phyloP scores from a whole-genome alignment of 257 asterid genomes.

The Ilex asprella region DNA sequence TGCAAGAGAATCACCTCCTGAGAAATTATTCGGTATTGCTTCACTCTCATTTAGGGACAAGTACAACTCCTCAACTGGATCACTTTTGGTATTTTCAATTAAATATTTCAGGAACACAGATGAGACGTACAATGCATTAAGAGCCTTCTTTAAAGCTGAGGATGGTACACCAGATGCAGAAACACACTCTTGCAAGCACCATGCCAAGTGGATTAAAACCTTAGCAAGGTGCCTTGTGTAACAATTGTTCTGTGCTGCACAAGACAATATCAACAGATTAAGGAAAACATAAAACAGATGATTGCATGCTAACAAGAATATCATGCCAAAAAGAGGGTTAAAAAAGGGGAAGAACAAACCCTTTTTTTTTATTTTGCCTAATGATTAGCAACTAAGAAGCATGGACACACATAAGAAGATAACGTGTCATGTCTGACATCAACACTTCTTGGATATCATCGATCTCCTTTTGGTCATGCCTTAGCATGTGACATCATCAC shows the following conservation, averaged over 20 bases:
- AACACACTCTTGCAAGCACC: conserved; percentile 88
- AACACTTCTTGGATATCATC: background rate
- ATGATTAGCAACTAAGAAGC: background rate
- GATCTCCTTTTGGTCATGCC: no score
- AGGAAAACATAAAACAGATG: conserved; percentile 9
- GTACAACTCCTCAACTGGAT: conserved; percentile 70
- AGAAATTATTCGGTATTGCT: conserved; percentile 44
- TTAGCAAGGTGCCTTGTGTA: conserved; percentile 85
- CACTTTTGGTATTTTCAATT: conserved; percentile 63
- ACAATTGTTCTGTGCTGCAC: conserved; percentile 74
- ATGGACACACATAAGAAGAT: background rate
- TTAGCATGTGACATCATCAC: no score
- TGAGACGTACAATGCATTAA: conserved; percentile 70
- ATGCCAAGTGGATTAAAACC: conserved; percentile 70
- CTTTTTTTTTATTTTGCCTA: background rate
- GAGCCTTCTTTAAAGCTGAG: conserved; percentile 57
- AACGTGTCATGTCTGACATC: background rate
- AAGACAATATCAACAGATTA: no score
- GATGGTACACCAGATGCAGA: conserved; percentile 39
- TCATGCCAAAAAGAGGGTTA: background rate
- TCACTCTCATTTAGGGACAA: conserved; percentile 63
- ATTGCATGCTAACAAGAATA: background rate
- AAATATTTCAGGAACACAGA: conserved; percentile 81
- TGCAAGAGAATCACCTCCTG: conserved; percentile 44
- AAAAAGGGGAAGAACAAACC: no score